Conservation (phyloP, 306 rosid genomes). For the Cucumis cinereus region DNA sequence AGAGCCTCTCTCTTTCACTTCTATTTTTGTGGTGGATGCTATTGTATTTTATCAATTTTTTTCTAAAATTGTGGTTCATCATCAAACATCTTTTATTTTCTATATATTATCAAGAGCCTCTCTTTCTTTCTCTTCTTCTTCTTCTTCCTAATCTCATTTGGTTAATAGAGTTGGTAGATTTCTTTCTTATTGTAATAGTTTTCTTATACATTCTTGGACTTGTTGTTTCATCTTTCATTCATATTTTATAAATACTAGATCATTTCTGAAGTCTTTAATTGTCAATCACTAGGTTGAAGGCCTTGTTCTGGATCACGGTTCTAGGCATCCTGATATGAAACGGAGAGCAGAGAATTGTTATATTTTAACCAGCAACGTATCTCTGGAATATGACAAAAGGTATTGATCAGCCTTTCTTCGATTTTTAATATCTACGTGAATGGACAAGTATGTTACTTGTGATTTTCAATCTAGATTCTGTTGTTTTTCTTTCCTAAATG, state of each 20-base stretch:
- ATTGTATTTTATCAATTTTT: too few relatives aligned
- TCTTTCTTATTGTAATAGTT: not conserved
- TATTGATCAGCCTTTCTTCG: slow-evolving; percentile 9
- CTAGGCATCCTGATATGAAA: slow-evolving; percentile 99
- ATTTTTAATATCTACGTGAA: not conserved
- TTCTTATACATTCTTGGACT: not conserved
- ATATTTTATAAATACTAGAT: not conserved
- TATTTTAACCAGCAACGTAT: slow-evolving; percentile 78
- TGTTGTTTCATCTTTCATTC: not conserved
- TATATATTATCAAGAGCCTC: not conserved
- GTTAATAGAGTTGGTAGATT: not conserved
- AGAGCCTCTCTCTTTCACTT: not conserved
- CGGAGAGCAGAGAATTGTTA: slow-evolving; percentile 83
- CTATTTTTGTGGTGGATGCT: not conserved
- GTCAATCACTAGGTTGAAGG: slow-evolving; percentile 69
- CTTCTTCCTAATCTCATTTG: not conserved
- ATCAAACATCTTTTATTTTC: not conserved
- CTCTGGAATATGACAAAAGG: slow-evolving; percentile 95
- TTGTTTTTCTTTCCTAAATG: not conserved
- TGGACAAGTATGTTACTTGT: not conserved
- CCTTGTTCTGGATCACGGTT: slow-evolving; percentile 98
- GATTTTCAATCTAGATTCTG: not conserved
- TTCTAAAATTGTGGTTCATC: not conserved
- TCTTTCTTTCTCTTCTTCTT: not conserved
- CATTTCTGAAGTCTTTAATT: not conserved